Evolutionary conservation across 2,329 filamentous ascomycete species (phyloP), one percentile per base, ranked within the genome.

Genomic region (Alternaria sp.): DNA sequence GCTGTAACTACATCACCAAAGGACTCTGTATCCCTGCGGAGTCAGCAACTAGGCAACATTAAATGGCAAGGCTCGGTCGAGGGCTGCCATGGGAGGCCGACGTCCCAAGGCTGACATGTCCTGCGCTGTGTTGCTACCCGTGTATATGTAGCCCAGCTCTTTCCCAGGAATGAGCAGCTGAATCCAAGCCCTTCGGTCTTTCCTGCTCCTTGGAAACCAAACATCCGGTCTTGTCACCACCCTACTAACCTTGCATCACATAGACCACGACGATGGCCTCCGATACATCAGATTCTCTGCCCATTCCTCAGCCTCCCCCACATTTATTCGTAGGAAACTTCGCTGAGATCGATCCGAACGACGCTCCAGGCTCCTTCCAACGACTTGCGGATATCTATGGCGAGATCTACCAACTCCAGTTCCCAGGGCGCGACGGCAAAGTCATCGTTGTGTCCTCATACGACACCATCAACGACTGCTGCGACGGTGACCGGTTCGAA

Each of bases 401-500:
- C 60, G 60, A 62, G 20, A 62, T 62, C 18, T 59, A 59, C 12
- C 60, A 62, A 4, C 49, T 62, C 18, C 21, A 62, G 8, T 33
- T 62, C 11, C 60, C 55, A 18, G 55, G 60, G 7, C 60, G 55
- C 6, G 44, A 58, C 12, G 60, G 60, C 14, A 62, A 46, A 20
- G 18, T 62, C 23, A 45, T 62, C 11, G 55, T 62, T 10, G 49
- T 59, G 8, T 62, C 60, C 15, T 62, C 60, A 12, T 54, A 62
- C 12, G 60, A 62, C n/a, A 62, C 60, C 3, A 62, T 62, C 15
- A 62, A 59, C 23, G 60, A 62, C 43, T 53, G 47, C 43, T 62
- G 55, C 14, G 60, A 62, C n/a, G 43, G 41, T 15, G 49, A 62
- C 4, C 30, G 60, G 7, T 62, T 59, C 12, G 55, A 62, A 20